Evolutionary conservation across 768 basidiomycete genomes (phyloP).

Genomic region (Termitomyces sp.): DNA sequence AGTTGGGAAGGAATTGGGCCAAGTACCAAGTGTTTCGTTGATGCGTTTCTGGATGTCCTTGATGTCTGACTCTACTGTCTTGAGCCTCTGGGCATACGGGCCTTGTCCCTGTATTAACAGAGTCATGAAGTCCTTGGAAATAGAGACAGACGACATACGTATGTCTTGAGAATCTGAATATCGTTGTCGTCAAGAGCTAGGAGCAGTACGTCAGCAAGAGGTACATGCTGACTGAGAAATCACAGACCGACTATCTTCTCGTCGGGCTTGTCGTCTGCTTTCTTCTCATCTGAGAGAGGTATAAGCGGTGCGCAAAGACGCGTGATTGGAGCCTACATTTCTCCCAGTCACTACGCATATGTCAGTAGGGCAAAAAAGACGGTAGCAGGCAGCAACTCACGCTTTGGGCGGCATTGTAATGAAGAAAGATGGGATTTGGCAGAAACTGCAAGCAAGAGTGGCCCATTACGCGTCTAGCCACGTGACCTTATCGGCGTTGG

Average conservation of each 20-base stretch:
- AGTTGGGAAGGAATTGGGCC: not conserved
- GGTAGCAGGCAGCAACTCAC: constrained; percentile 44
- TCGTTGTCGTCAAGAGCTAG: constrained; percentile 95
- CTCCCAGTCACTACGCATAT: constrained; percentile 82
- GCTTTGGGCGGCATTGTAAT: constrained; percentile 87
- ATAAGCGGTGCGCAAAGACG: constrained; percentile 1
- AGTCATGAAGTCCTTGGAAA: not conserved
- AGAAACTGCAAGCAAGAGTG: constrained; percentile 4
- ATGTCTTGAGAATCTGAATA: constrained; percentile 98
- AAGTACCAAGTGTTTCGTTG: constrained; percentile 91
- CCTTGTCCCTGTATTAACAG: constrained; percentile 84
- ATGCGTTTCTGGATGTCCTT: constrained; percentile 96
- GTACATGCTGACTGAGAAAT: not conserved
- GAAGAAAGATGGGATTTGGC: constrained; percentile 14
- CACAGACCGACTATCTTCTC: constrained; percentile 85
- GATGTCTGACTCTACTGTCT: constrained; percentile 87
- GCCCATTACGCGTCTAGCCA: constrained; percentile 30
- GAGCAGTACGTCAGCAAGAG: constrained; percentile 6
- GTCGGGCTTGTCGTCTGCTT: constrained; percentile 79
- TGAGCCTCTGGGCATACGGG: constrained; percentile 85
- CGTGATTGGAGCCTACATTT: constrained; percentile 61
- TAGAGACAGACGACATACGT: constrained; percentile 47
- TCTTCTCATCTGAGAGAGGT: constrained; percentile 67
- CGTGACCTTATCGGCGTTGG: constrained; percentile 18
- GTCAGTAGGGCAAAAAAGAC: constrained; percentile 11